Conservation (phyloP, 257 asterid species). For the Fraxinus quadrangulata region DNA sequence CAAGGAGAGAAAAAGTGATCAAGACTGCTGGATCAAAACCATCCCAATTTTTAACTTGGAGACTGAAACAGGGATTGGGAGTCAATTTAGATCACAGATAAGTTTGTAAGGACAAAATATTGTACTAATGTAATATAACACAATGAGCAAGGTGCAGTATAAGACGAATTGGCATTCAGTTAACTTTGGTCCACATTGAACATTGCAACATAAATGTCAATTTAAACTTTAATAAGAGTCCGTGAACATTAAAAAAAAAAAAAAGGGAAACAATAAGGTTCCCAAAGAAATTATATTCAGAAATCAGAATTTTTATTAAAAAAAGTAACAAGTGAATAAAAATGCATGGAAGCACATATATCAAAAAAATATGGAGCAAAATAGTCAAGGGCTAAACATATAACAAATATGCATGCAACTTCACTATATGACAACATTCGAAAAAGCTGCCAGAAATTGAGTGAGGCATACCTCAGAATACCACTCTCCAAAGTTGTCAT, state of each 20-base stretch:
- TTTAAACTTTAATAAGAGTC: background rate
- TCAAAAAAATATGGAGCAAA: background rate
- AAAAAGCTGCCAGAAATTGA: background rate
- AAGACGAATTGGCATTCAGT: no score
- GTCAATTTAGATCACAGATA: background rate
- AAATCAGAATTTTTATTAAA: no score
- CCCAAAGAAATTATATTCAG: no score
- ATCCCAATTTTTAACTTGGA: constrained; percentile 4
- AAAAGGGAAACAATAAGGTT: background rate
- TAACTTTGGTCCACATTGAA: no score
- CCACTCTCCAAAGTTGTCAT: constrained; percentile 97
- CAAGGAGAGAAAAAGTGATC: constrained; percentile 18
- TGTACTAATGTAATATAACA: no score
- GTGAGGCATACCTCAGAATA: constrained; percentile 77
- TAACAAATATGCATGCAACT: background rate
- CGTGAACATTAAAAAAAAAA: background rate
- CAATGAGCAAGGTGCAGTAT: no score
- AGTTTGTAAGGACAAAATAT: background rate
- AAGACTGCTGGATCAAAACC: background rate
- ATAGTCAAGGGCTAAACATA: background rate
- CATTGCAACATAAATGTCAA: background rate
- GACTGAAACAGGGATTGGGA: background rate
- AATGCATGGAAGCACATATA: background rate
- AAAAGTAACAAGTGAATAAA: background rate
- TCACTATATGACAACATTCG: background rate